These are phyloP conservation scores for Bipolaris gigantea DNA, from an alignment of 2,329 filamentous ascomycete genomes.

Conservation along the genomic window DNA sequence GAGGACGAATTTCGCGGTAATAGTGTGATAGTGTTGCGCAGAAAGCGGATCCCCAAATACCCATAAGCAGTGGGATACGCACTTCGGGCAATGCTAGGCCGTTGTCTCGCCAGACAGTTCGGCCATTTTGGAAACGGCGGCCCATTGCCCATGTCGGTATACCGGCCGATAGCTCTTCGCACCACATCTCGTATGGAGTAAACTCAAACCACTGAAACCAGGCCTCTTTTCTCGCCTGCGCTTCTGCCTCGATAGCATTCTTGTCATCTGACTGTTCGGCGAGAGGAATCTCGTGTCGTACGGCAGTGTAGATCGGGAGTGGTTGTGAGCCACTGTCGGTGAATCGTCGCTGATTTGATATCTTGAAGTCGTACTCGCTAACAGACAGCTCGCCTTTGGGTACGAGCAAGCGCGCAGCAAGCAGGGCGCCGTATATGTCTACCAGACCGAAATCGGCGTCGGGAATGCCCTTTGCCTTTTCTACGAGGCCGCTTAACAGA, in stretches of 20 bases:
- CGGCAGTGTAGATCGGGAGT: slow-evolving; percentile 91
- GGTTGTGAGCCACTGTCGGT: slow-evolving; percentile 79
- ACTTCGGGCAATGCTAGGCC: slow-evolving; percentile 79
- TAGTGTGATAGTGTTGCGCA: slow-evolving; percentile 96
- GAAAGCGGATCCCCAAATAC: slow-evolving; percentile 96
- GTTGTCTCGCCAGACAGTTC: slow-evolving; percentile 63
- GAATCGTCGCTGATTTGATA: slow-evolving; percentile 81
- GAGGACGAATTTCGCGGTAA: slow-evolving; percentile 87
- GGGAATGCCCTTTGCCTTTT: slow-evolving; percentile 84
- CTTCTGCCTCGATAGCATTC: slow-evolving; percentile 44
- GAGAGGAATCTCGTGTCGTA: slow-evolving; percentile 89
- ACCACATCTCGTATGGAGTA: slow-evolving; percentile 93
- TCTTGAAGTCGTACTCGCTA: slow-evolving; percentile 77
- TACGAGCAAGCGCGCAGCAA: slow-evolving; percentile 82
- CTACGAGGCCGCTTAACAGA: slow-evolving; percentile 82
- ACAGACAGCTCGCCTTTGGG: slow-evolving; percentile 81
- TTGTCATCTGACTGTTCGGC: slow-evolving; percentile 50
- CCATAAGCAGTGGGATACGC: slow-evolving; percentile 80
- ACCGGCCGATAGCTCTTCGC: slow-evolving; percentile 85
- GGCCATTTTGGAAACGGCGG: slow-evolving; percentile 74
- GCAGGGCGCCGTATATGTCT: slow-evolving; percentile 84
- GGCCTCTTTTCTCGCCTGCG: slow-evolving; percentile 62
- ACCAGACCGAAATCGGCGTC: slow-evolving; percentile 85
- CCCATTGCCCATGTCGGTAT: slow-evolving; percentile 96
- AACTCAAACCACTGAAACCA: slow-evolving; percentile 98